Conservation (phyloP, 805 yeast species). For the Barnettozyma sucrosica region DNA sequence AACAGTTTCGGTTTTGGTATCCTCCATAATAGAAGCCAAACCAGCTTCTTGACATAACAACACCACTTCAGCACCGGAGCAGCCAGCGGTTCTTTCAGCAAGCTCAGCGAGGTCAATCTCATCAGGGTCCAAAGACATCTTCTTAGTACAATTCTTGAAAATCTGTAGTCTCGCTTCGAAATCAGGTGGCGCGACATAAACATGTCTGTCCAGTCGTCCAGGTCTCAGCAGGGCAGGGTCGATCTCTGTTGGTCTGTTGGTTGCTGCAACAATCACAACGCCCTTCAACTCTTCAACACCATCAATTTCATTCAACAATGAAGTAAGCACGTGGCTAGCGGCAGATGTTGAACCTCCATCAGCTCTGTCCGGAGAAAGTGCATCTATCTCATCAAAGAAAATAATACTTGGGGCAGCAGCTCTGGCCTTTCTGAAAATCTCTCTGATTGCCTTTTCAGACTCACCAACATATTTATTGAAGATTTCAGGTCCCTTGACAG, state of each 20-base stretch:
- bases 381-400: conserved; percentile 96
- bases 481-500: conserved; percentile 96
- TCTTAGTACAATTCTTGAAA: conserved; percentile 57
- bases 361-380: conserved; percentile 74
- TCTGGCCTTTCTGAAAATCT: conserved; percentile 86
- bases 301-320: conserved; percentile 89
- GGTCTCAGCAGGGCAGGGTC: conserved; percentile 94
- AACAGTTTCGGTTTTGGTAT: conserved; percentile 48
- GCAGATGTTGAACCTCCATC: conserved; percentile 56
- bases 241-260: conserved; percentile 89
- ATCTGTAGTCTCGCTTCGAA: conserved; percentile 73
- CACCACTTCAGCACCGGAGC: conserved; percentile 96
- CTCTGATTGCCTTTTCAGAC: conserved; percentile 88
- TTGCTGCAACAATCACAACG: conserved; percentile 92
- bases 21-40: conserved; percentile 83
- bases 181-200: conserved; percentile 93
- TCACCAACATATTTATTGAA: conserved; percentile 96
- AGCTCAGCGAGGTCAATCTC: conserved; percentile 46
- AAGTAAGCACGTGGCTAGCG: conserved; percentile 80
- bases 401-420: conserved; percentile 94
- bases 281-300: conserved; percentile 95
- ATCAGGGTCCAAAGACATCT: conserved; percentile 48
- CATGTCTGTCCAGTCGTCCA: conserved; percentile 89
- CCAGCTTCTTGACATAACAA: conserved; percentile 94
- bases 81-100: conserved; percentile 73